Percentiles rank a stretch among this genome's conserved stretches.
Evolutionary conservation across 768 basidiomycete species (phyloP).

Genomic region (Boletus coccyginus): DNA sequence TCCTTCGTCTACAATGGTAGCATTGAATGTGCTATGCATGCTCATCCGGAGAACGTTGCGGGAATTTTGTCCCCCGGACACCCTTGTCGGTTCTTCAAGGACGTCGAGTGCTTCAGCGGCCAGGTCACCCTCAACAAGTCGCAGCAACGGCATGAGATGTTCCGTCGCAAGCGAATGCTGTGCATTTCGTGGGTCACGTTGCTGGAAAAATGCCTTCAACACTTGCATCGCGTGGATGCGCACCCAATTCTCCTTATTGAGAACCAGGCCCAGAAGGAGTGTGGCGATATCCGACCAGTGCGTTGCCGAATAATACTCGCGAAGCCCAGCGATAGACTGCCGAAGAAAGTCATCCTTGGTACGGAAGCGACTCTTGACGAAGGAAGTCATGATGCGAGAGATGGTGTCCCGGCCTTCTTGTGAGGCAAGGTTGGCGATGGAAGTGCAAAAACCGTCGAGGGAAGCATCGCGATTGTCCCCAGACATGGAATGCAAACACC

Average conservation of each 20-base stretch:
- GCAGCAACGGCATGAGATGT: constrained; percentile 85
- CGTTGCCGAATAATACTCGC: constrained; percentile 78
- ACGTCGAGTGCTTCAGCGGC: constrained; percentile 86
- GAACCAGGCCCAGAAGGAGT: constrained; percentile 79
- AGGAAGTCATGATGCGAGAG: constrained; percentile 84
- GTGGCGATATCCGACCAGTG: constrained; percentile 82
- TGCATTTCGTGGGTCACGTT: constrained; percentile 72
- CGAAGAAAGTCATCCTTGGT: constrained; percentile 92
- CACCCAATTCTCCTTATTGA: constrained; percentile 82
- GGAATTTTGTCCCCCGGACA: constrained; percentile 73
- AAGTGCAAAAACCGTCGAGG: constrained; percentile 68
- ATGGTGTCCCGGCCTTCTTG: constrained; percentile 75
- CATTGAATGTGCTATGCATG: constrained; percentile 57
- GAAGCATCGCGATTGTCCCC: constrained; percentile 55
- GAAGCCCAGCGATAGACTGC: constrained; percentile 80
- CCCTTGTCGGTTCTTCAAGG: constrained; percentile 85
- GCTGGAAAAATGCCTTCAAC: constrained; percentile 85
- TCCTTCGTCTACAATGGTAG: constrained; percentile 51
- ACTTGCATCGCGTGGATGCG: constrained; percentile 82
- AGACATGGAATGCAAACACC: constrained; percentile 81
- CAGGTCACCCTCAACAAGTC: constrained; percentile 84
- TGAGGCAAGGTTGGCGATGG: constrained; percentile 70
- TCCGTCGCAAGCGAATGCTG: constrained; percentile 79
- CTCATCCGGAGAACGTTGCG: constrained; percentile 92
- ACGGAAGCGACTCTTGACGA: constrained; percentile 82